Evolutionary conservation across 768 basidiomycete genomes (phyloP), one percentile per base, ranked within the genome.

Genomic region (Kwoniella europaea): DNA sequence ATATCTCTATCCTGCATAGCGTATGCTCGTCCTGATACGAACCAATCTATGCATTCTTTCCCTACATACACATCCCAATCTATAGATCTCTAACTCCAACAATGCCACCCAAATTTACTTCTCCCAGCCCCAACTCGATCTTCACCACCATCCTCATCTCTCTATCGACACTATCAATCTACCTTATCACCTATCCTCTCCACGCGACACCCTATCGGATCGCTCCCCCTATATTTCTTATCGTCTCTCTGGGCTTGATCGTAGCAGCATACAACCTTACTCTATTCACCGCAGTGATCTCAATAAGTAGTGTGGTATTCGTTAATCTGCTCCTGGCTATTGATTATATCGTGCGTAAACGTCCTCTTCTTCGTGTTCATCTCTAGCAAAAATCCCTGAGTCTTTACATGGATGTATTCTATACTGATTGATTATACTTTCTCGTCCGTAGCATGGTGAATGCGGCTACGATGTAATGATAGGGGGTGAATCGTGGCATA

Each of bases 331-430:
- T 71, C n/a, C 35, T 71, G 46, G 69, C 69, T 46, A 24, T 71
- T 18, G 69, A 71, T 43, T 58, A 71, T 44, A 66, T 71, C 43
- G 69, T 71, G 52, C 43, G 69, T 71, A 10, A 10, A 10, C 35
- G 12, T 42, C 35, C 13, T 20, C 13, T 27, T 27, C 24, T 6
- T 22, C n/a, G 4, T 58, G 22, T 29, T 60, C 58, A 60, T 43
- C 18, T 20, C 29, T 35, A 35, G 6, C 6, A 7, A 7, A 35
- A 35, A 35, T 35, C 35, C 35, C 35, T 7, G 35, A 35, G 4
- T 35, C 35, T 35, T 35, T 6, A 35, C 7, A 35, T 35, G 35
- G 35, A 35, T 35, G 35, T 35, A 1, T 6, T 6, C 1, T 9
- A 35, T 35, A 35, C 35, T 35, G 4, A 35, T 35, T 4, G 6